Percentiles rank a stretch among this genome's conserved stretches.
Evolutionary conservation across 345 rosid genomes (phyloP).

Genomic region (Aegle marmelos): DNA sequence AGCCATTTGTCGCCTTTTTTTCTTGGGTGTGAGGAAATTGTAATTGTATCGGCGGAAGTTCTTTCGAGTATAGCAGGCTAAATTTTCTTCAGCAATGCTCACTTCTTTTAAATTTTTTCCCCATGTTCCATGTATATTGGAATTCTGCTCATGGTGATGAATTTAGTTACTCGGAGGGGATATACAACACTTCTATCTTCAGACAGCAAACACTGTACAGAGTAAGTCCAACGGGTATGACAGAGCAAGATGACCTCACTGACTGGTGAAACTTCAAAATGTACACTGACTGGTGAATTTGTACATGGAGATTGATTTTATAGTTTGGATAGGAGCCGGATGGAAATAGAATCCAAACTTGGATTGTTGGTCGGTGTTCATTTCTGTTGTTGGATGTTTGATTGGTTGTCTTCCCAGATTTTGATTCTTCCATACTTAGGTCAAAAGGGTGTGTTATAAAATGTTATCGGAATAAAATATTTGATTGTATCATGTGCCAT

Average conservation of each 20-base stretch:
- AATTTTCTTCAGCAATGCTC: slow-evolving; percentile 17
- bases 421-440: slow-evolving; percentile 4
- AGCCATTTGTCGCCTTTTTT: slow-evolving; percentile 24
- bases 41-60: slow-evolving; percentile 30
- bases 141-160: slow-evolving; percentile 22
- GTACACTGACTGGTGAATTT: slow-evolving; percentile 13
- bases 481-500: slow-evolving; percentile 15
- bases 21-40: slow-evolving; percentile 28
- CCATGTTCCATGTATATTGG: slow-evolving; percentile 11
- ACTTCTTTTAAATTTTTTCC: slow-evolving; percentile 1
- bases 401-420: slow-evolving; percentile 7
- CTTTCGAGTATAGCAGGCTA: slow-evolving; percentile 24
- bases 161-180: slow-evolving; percentile 16
- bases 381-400: slow-evolving; percentile 8
- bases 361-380: neutral
- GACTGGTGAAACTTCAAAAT: neutral
- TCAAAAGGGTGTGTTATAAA: neutral
- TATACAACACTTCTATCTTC: slow-evolving; percentile 10
- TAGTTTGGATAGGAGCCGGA: neutral
- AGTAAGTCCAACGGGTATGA: slow-evolving; percentile 21
- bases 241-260: neutral
- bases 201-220: slow-evolving; percentile 43
- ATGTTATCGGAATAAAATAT: neutral
- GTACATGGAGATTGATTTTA: neutral
- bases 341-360: neutral